These are phyloP conservation scores for Aegilops umbellulata DNA, from an alignment of 176 grass and related monocot species.

Conservation along the genomic window DNA sequence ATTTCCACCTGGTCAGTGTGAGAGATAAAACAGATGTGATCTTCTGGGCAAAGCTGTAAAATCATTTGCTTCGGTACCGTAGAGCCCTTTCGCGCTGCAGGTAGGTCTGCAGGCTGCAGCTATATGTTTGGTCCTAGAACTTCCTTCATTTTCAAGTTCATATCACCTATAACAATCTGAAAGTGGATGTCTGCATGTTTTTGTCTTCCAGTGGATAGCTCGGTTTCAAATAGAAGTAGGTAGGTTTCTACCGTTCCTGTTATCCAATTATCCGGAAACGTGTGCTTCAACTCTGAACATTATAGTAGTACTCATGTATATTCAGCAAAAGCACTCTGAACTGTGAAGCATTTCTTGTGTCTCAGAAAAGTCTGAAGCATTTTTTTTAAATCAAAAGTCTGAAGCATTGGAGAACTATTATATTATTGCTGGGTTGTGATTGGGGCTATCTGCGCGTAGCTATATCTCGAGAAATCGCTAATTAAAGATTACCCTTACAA, in stretches of 20 bases:
- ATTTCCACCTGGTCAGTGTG: conserved; percentile 8
- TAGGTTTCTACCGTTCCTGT: not conserved
- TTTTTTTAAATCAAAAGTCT: too few species aligned
- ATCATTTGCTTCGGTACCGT: not conserved
- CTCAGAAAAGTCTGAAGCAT: too few species aligned
- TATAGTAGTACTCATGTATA: too few species aligned
- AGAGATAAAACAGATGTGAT: not conserved
- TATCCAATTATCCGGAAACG: not conserved
- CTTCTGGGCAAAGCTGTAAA: not conserved
- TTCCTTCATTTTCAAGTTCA: not conserved
- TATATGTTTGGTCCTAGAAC: not conserved
- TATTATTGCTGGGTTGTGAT: too few species aligned
- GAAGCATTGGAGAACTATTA: too few species aligned
- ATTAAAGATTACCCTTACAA: too few species aligned
- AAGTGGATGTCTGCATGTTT: not conserved
- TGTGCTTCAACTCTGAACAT: not conserved
- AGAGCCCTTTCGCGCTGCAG: not conserved
- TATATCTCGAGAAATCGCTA: too few species aligned
- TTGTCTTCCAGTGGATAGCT: not conserved
- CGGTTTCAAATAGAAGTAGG: not conserved
- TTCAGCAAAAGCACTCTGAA: too few species aligned
- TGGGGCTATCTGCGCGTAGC: too few species aligned
- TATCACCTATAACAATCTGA: not conserved
- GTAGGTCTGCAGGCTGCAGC: not conserved
- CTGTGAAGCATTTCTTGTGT: too few species aligned